Conservation (phyloP, 2,329 filamentous ascomycete genomes). For the Aspergillus sp. region DNA sequence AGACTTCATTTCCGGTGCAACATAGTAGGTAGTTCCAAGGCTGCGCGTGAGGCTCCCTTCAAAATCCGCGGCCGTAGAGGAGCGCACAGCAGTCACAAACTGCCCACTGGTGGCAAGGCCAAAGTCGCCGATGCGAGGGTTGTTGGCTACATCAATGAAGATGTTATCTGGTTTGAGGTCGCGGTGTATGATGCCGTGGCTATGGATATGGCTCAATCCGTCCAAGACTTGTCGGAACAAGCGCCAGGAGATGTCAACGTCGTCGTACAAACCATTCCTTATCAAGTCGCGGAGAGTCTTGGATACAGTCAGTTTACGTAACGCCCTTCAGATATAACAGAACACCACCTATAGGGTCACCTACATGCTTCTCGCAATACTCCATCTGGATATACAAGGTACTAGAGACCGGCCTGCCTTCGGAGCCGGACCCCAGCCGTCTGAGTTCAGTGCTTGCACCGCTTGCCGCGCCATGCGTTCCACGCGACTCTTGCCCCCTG, state of each 20-base stretch:
- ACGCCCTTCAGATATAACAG: conserved; percentile 1
- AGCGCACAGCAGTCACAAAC: conserved; percentile 32
- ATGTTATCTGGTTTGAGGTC: conserved; percentile 97
- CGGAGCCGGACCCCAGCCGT: conserved; percentile 38
- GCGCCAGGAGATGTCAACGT: conserved; percentile 74
- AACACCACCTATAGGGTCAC: conserved; percentile 15
- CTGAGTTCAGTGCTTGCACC: conserved; percentile 26
- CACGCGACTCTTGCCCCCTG: conserved; percentile 17
- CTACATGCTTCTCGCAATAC: conserved; percentile 81
- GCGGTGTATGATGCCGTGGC: conserved; percentile 83
- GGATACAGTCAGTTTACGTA: conserved; percentile 5
- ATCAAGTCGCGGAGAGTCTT: conserved; percentile 83
- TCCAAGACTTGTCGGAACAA: conserved; percentile 86
- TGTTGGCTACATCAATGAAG: conserved; percentile 83
- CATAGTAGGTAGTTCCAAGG: conserved; percentile 75
- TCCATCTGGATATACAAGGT: conserved; percentile 98
- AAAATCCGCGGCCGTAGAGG: conserved; percentile 27
- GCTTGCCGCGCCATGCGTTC: conserved; percentile 14
- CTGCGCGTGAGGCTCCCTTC: conserved; percentile 42
- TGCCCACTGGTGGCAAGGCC: conserved; percentile 86
- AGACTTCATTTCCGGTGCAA: conserved; percentile 82
- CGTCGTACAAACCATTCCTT: conserved; percentile 60
- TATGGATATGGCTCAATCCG: conserved; percentile 81
- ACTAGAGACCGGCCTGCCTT: conserved; percentile 51
- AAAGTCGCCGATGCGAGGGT: conserved; percentile 94